Evolutionary conservation across 2,329 filamentous ascomycete species (phyloP).

Genomic region (Trematosphaeria pertusa): DNA sequence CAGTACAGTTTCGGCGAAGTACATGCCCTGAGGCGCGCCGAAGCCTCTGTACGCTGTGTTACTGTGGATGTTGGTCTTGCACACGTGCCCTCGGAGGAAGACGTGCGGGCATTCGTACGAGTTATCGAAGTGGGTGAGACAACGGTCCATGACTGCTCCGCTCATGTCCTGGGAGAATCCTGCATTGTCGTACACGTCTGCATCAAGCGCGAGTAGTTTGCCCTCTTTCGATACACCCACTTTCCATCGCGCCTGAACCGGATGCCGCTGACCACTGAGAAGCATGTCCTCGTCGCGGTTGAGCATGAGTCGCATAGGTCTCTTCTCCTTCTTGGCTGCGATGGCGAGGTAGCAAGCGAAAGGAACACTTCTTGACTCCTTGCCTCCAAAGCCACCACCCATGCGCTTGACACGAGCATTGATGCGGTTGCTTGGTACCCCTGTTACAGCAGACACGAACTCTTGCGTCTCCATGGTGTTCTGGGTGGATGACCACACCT

Average conservation of each 20-base stretch:
- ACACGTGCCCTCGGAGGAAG: conserved; percentile 80
- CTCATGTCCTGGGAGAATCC: conserved; percentile 75
- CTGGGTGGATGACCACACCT: conserved; percentile 67
- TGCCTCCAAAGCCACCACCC: conserved; percentile 92
- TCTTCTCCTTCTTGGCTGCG: conserved; percentile 81
- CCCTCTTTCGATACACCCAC: conserved; percentile 90
- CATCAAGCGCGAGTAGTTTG: conserved; percentile 87
- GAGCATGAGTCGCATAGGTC: conserved; percentile 90
- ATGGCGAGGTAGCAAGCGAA: conserved; percentile 82
- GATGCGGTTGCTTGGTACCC: conserved; percentile 85
- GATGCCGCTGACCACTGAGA: conserved; percentile 88
- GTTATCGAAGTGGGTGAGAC: conserved; percentile 84
- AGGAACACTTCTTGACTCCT: conserved; percentile 85
- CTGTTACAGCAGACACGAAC: conserved; percentile 82
- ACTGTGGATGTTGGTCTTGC: conserved; percentile 93
- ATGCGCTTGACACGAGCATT: conserved; percentile 89
- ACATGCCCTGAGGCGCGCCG: conserved; percentile 93
- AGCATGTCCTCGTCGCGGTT: conserved; percentile 95
- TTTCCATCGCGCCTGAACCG: conserved; percentile 89
- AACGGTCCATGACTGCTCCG: conserved; percentile 81
- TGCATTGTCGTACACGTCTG: conserved; percentile 89
- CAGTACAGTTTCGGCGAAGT: conserved; percentile 88
- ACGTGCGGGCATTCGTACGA: conserved; percentile 90
- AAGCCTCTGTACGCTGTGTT: conserved; percentile 97
- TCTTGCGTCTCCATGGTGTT: conserved; percentile 51